Evolutionary conservation across 306 rosid genomes (phyloP).

Genomic region (Myrica gale): DNA sequence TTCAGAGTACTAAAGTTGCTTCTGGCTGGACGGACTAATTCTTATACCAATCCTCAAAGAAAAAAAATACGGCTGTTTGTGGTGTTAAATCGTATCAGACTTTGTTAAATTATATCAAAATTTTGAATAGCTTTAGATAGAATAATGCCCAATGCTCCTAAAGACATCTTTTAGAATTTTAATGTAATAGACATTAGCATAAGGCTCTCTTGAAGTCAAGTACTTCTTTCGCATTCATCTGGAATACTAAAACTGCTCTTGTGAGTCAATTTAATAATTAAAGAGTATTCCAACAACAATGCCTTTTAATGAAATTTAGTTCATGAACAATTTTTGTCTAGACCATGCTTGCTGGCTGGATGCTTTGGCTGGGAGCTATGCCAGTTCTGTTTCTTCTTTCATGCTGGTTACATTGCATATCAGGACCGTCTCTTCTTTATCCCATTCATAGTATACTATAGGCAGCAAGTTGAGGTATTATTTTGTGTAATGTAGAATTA

Average conservation of each 20-base stretch:
- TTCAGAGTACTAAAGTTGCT: background rate
- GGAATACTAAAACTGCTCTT: background rate
- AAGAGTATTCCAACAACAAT: background rate
- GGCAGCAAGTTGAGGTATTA: background rate
- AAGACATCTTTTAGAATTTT: background rate
- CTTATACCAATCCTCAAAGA: too few species aligned
- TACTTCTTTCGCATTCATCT: background rate
- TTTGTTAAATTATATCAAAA: background rate
- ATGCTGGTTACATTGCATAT: background rate
- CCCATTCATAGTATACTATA: background rate
- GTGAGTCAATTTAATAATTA: background rate
- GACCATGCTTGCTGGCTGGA: slow-evolving; percentile 3
- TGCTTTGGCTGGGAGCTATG: background rate
- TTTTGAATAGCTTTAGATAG: too few species aligned
- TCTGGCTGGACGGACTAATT: background rate
- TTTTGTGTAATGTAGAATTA: background rate
- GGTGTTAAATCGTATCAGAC: background rate
- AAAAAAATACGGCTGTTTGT: background rate
- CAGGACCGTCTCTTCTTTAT: background rate
- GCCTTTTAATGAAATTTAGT: background rate
- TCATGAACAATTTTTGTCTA: background rate
- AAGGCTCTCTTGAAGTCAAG: background rate
- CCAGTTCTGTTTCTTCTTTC: slow-evolving; percentile 1
- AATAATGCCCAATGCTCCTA: background rate
- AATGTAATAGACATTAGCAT: background rate